These are phyloP conservation scores for Dimargaris cristalligena DNA, from an alignment of 192 early-diverging fungal genomes.

Conservation along the genomic window DNA sequence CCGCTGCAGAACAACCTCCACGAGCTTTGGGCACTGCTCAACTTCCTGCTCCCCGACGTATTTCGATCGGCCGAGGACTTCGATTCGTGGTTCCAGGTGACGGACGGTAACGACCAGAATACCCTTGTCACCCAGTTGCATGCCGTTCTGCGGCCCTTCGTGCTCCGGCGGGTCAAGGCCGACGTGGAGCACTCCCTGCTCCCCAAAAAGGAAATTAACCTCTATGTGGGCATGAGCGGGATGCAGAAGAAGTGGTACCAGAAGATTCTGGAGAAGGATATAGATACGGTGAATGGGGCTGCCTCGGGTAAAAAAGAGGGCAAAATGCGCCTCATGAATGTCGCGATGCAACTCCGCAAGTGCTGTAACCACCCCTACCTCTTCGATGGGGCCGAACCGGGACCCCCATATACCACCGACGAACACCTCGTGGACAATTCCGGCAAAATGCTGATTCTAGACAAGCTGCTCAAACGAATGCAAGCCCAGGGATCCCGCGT, in stretches of 20 bases:
- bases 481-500: conserved; percentile 87
- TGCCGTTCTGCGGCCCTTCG: conserved; percentile 42
- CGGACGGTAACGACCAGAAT: conserved; percentile 27
- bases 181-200: conserved; percentile 93
- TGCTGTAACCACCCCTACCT: conserved; percentile 86
- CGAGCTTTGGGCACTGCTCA: conserved; percentile 96
- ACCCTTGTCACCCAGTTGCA: conserved; percentile 56
- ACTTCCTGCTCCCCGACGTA: conserved; percentile 94
- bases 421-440: conserved; percentile 88
- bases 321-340: conserved; percentile 85
- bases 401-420: conserved; percentile 92
- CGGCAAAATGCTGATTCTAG: conserved; percentile 86
- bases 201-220: conserved; percentile 84
- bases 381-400: conserved; percentile 83
- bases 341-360: conserved; percentile 89
- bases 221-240: conserved; percentile 81
- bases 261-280: conserved; percentile 88
- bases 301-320: conserved; percentile 54
- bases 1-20: conserved; percentile 96
- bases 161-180: conserved; percentile 77
- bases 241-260: conserved; percentile 98
- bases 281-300: conserved; percentile 85
- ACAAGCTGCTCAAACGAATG: conserved; percentile 64
- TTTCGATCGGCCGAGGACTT: conserved; percentile 89
- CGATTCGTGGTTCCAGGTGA: conserved; percentile 75